Base-by-base conservation (phyloP, 2,329 filamentous ascomycete species). In the Colletotrichum sp. region DNA sequence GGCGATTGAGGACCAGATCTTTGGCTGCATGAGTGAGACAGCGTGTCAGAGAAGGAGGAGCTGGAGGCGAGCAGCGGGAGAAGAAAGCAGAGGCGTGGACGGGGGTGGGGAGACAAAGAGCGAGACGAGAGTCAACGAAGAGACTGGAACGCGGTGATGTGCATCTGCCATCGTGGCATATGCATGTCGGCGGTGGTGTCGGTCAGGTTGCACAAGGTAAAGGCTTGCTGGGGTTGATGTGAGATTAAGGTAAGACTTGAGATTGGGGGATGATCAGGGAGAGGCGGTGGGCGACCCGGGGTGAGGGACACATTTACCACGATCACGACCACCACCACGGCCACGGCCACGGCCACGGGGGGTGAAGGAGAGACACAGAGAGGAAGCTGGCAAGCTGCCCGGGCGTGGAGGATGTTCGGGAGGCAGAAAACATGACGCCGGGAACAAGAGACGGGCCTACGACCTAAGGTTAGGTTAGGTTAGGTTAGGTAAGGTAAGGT, bases 21-120 rank as follows among this genome's bases (percentile, higher is more conserved):
- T 44, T 44, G 71, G 65, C 59, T 67, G 74, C 71, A 76, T 39
- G 71, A 60, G 57, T 75, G 66, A 75, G 74, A 76, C 74, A 76
- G 48, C 52, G 48, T 70, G 74, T 75, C 60, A 76, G 71, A 75
- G 74, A 76, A 74, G 59, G 65, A 67, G 36, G 34, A 70, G 48
- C 65, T 68, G 39, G 64, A 57, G 48, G 60, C 52, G 71, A 60
- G 61, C 27, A 65, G 52, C 36, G 66, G 55, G 34, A 75, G 44
- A 76, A 74, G 71, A 57, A 75, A 75, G 57, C 30, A 39, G 30
- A 64, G 44, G 32, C 36, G 44, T 22, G n/a, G 44, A 52, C n/a
- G 70, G 34, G 57, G 44, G 30, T 44, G 32, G 63, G 72, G 39
- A 32, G 61, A 52, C 44, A 52, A 52, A 52, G 44, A 52, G 44